Evolutionary conservation across 106 monocot species (phyloP).

Genomic region (Hemerocallis citrina): DNA sequence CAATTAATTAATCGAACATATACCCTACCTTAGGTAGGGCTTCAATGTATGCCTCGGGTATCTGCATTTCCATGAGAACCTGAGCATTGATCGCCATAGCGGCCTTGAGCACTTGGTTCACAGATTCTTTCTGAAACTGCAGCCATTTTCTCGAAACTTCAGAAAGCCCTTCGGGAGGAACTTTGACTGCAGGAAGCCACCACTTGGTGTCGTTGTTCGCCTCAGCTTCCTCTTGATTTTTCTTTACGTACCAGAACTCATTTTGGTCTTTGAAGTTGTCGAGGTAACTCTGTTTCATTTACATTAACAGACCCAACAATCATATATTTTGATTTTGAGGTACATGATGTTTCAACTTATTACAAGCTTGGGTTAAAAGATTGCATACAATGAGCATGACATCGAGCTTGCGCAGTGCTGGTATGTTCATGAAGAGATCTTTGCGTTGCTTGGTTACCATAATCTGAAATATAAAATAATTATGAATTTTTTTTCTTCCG

Average conservation of each 20-base stretch:
- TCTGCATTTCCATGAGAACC: conserved; percentile 52
- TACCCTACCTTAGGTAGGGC: conserved; percentile 55
- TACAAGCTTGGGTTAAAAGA: no score
- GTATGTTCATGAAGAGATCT: conserved; percentile 82
- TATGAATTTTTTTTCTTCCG: no score
- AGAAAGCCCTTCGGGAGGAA: conserved; percentile 39
- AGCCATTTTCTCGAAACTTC: conserved; percentile 48
- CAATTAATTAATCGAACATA: no score
- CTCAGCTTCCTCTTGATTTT: conserved; percentile 25
- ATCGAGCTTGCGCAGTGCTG: conserved; percentile 75
- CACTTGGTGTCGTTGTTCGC: conserved; percentile 43
- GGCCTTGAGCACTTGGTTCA: conserved; percentile 56
- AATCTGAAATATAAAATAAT: conserved; percentile 31
- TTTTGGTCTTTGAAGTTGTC: conserved; percentile 81
- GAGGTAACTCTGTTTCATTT: conserved; percentile 48
- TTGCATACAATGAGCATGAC: conserved; percentile 82
- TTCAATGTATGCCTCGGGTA: conserved; percentile 56
- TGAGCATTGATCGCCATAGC: conserved; percentile 66
- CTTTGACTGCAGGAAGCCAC: conserved; percentile 61
- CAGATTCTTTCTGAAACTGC: conserved; percentile 42
- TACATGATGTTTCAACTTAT: no score
- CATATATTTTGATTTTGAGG: no score
- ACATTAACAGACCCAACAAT: no score
- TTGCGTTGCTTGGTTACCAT: conserved; percentile 72
- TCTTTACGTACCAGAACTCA: conserved; percentile 69